phyloP scores from a whole-genome alignment of 2,329 filamentous ascomycete species.

The Penicillium thymicola region DNA sequence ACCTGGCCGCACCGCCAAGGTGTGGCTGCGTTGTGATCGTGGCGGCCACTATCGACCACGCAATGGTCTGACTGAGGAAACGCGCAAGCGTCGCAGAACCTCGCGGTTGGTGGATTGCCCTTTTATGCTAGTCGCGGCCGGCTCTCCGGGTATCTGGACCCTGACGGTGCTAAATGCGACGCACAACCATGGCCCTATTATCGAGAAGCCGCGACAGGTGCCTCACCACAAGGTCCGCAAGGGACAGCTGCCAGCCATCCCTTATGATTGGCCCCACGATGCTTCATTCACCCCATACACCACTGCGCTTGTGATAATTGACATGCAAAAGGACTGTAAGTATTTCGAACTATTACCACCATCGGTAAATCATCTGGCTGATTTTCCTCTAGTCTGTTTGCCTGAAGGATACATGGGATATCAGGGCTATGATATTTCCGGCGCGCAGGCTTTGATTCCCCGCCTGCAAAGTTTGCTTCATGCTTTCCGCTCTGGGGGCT shows the following conservation, averaged over 20 bases:
- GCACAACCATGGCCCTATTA: constrained; percentile 43
- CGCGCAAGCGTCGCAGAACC: constrained; percentile 43
- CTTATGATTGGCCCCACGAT: constrained; percentile 49
- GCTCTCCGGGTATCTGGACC: constrained; percentile 44
- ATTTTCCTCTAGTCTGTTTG: constrained; percentile 37
- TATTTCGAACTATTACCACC: background rate
- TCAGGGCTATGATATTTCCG: constrained; percentile 45
- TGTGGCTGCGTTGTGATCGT: constrained; percentile 46
- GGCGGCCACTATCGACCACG: constrained; percentile 45
- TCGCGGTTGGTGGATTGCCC: constrained; percentile 46
- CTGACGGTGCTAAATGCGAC: constrained; percentile 42
- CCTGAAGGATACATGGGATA: constrained; percentile 45
- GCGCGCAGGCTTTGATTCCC: constrained; percentile 40
- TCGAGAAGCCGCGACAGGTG: constrained; percentile 41
- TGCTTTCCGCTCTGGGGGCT: constrained; percentile 39
- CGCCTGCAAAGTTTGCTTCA: constrained; percentile 40
- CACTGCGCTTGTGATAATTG: constrained; percentile 47
- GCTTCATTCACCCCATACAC: constrained; percentile 44
- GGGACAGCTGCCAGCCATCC: constrained; percentile 41
- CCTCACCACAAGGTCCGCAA: constrained; percentile 44
- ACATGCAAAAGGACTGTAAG: constrained; percentile 50
- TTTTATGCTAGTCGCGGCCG: constrained; percentile 45
- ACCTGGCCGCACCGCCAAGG: constrained; percentile 43
- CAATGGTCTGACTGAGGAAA: constrained; percentile 46
- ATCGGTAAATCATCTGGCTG: background rate